Conservation (phyloP, 495 filamentous ascomycete genomes). For the Echria macrotheca region DNA sequence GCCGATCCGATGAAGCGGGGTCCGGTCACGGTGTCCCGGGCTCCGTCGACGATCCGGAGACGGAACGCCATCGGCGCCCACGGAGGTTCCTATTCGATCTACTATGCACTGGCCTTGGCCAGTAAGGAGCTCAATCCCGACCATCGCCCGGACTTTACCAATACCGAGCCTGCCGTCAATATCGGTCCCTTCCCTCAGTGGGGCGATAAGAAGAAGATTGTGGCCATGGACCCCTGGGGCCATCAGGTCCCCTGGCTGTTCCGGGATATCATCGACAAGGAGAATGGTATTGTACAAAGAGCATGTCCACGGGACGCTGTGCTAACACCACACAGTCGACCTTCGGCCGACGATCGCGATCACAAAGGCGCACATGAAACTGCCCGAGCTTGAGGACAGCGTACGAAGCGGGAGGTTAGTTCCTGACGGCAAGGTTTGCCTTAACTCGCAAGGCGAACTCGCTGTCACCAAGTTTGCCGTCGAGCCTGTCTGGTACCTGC, state of each 20-base stretch:
- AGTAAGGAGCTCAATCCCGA: conserved; percentile 79
- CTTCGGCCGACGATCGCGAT: conserved; percentile 91
- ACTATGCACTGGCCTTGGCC: conserved; percentile 89
- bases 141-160: conserved; percentile 86
- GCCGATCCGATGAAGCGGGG: conserved; percentile 68
- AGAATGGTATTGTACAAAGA: conserved; percentile 41
- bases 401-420: conserved; percentile 72
- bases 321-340: conserved; percentile 49
- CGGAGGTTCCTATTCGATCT: conserved; percentile 95
- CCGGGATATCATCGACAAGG: conserved; percentile 60
- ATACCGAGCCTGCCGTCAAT: conserved; percentile 83
- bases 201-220: conserved; percentile 89
- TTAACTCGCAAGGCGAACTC: conserved; percentile 77
- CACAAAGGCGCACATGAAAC: conserved; percentile 93
- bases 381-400: conserved; percentile 87
- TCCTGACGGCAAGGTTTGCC: conserved; percentile 85
- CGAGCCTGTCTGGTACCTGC: conserved; percentile 94
- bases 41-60: conserved; percentile 66
- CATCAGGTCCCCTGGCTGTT: conserved; percentile 83
- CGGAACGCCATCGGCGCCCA: conserved; percentile 84
- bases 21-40: conserved; percentile 85
- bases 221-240: conserved; percentile 93
- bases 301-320: not conserved
- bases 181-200: conserved; percentile 88
- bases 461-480: conserved; percentile 96